These are phyloP conservation scores for Coelastrella sp. DNA, from an alignment of 139 green algal genomes.

Conservation along the genomic window DNA sequence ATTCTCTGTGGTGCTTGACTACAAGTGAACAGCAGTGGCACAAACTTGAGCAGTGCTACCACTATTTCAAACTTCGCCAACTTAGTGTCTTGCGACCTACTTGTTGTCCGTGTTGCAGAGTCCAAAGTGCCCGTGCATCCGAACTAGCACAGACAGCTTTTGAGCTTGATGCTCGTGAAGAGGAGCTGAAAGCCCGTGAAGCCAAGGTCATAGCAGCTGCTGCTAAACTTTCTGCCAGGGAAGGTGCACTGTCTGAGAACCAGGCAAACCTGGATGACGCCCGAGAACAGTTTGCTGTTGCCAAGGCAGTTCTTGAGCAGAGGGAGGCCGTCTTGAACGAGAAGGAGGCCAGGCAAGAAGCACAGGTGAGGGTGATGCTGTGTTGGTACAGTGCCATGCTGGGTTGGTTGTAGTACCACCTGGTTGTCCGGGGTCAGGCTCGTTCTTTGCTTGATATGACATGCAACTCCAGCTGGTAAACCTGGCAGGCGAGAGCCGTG, in stretches of 20 bases:
- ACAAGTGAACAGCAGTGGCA: no score
- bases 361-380: neutral
- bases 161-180: neutral
- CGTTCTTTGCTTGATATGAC: no score
- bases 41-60: no score
- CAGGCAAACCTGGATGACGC: neutral
- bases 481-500: no score
- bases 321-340: conserved; percentile 14
- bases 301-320: conserved; percentile 23
- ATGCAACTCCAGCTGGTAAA: no score
- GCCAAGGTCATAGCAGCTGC: neutral
- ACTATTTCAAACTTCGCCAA: no score
- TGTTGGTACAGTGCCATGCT: neutral
- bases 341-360: neutral
- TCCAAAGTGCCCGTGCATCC: conserved; percentile 9
- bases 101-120: neutral
- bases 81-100: neutral
- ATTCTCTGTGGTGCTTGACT: no score
- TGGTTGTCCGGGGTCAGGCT: no score
- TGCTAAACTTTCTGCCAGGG: neutral
- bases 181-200: neutral
- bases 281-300: neutral
- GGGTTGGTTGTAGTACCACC: no score
- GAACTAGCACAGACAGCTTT: conserved; percentile 24
- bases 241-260: neutral